Base-by-base conservation (phyloP, 768 basidiomycete species). In the Tylopilus rubrobrunneus region DNA sequence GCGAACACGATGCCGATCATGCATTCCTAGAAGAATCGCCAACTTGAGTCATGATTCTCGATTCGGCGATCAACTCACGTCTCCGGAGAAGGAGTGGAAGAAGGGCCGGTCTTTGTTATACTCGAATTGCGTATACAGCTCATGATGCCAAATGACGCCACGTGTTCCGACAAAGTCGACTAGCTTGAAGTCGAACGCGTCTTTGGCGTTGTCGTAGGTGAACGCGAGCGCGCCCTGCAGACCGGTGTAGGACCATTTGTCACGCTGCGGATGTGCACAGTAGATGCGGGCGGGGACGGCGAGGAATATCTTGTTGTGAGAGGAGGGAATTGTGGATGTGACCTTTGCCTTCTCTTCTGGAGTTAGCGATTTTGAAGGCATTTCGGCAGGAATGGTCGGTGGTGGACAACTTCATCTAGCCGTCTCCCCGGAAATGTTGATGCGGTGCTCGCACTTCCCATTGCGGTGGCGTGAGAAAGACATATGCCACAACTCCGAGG, bases 1-100 rank as follows among this genome's bases (percentile, higher is more conserved):
- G 89, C 80, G 62, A 97, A 98, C 29, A 95, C 91, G 54, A 98
- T 78, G 3, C 90, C 94, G 60, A 98, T 81, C 85, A 90, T 90
- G 63, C 90, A 92, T 57, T 87, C 80, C 94, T 97, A 66, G 1
- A 8, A 57, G 25, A 23, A 21, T 34, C 5, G 15, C 27, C 27
- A 51, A 56, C 10, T 12, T 61, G 48, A 53, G 53, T 14, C 4
- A 14, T 21, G 7, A 17, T 21, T 34, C n/a, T 12, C 14, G 5
- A 21, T n/a, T 51, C 19, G n/a, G 14, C 41, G 55, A 36, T 12
- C 7, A n/a, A 80, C 94, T 71, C 65, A 96, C 95, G 74, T 99
- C 95, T 48, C 91, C 87, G 4, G 86, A 77, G 70, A 97, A 98
- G 1, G 92, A 86, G 73, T 96, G 91, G 64, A 98, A 97, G 80